Conservation (phyloP, 345 rosid species). For the Lepidium sativum region DNA sequence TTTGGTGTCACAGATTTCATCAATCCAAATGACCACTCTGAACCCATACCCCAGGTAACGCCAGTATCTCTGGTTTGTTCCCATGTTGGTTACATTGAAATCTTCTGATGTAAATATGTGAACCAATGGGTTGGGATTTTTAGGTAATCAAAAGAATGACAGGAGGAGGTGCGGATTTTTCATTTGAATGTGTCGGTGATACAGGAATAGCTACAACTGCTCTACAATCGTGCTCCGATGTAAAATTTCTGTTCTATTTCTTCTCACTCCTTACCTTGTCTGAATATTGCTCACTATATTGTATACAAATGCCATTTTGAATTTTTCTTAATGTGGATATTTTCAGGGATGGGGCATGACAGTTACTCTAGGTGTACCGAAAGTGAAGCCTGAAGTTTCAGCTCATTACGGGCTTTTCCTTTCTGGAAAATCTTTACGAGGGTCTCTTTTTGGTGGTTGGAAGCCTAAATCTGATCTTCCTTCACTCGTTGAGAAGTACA, state of each 20-base stretch:
- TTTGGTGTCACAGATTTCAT: constrained; percentile 78
- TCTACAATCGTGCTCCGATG: constrained; percentile 79
- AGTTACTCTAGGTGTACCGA: constrained; percentile 87
- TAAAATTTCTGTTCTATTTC: constrained; percentile 19
- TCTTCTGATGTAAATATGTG: no score
- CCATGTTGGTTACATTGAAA: no score
- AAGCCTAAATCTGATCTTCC: constrained; percentile 89
- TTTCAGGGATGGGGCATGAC: constrained; percentile 89
- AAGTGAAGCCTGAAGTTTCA: constrained; percentile 61
- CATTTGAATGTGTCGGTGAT: constrained; percentile 84
- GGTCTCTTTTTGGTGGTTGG: constrained; percentile 83
- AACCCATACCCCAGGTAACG: constrained; percentile 80
- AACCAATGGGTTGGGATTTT: not conserved
- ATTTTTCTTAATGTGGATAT: not conserved
- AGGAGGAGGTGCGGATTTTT: constrained; percentile 82
- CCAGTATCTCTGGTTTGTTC: not conserved
- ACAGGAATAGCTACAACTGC: constrained; percentile 67
- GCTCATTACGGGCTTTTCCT: constrained; percentile 75
- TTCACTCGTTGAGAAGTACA: constrained; percentile 58
- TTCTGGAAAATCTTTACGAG: constrained; percentile 67
- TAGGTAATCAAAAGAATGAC: constrained; percentile 77
- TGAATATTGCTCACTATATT: not conserved
- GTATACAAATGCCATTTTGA: not conserved
- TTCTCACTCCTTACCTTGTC: not conserved
- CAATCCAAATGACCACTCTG: constrained; percentile 52